Base-by-base conservation (phyloP, 306 rosid genomes). In the Psophocarpus tetragonolobus region DNA sequence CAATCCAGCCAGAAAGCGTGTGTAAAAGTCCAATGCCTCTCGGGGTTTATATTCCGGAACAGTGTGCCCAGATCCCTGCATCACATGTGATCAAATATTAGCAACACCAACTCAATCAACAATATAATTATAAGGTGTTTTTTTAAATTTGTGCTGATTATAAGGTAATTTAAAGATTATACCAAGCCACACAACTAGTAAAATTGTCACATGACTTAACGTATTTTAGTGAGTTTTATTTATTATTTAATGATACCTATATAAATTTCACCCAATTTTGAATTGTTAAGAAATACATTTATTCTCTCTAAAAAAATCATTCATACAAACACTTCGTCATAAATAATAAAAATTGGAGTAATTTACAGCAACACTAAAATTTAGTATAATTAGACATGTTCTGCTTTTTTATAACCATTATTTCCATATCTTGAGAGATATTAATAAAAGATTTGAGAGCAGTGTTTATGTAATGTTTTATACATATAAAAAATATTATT, bases 61-160 rank as follows among this genome's bases (percentile, higher is more conserved):
- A 0, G 98, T 95, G 45, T 95, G 97, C 53, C 98, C 98, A 65
- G 97, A 71, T 68, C 98, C 98, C 97, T 94, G 87, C 71, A 81
- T 7, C 85, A 79, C 73, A 65, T 56, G 9, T 78, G 82, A 67
- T 38, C 86, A 86, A 23, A 41, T 20, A 30, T 36, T 60, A 38
- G 47, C 15, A 70, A 13, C 60, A 45, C 3, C 4, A 80, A 61
- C 63, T 10, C 7, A 73, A 27, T 33, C 8, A 78, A 41, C 13
- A 66, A 26, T 18, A 8, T 35, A 35, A 12, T 7, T 50, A 18
- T 50, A 50, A 21, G 30, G 32, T 53, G 18, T n/a, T n/a, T n/a
- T n/a, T n/a, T n/a, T n/a, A n/a, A n/a, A n/a, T n/a, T n/a, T n/a
- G n/a, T n/a, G n/a, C n/a, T n/a, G n/a, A n/a, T n/a, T n/a, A n/a